A percentile compares a stretch with the other conserved stretches of the same genome.
These are phyloP conservation scores for Eimeria mitis DNA, from an alignment of 169 alveolate genomes.

Conservation along the genomic window DNA sequence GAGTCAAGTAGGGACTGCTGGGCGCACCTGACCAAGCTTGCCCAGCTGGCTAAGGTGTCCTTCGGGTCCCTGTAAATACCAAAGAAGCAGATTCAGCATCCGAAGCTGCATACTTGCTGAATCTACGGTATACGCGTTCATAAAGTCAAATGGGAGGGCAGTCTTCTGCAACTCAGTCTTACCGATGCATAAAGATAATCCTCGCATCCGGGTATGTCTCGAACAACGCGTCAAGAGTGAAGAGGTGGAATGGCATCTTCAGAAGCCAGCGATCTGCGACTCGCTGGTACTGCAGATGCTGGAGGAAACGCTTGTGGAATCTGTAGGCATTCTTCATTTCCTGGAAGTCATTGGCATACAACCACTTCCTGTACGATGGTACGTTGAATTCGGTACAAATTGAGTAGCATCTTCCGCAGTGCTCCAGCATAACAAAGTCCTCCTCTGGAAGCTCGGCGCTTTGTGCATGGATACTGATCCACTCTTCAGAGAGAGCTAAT, in stretches of 20 bases:
- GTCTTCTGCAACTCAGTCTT: neutral
- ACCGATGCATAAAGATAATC: conserved; percentile 83
- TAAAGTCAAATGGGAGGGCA: neutral
- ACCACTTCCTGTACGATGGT: conserved; percentile 80
- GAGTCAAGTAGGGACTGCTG: conserved; percentile 79
- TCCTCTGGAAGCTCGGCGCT: conserved; percentile 84
- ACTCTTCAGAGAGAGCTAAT: conserved; percentile 80
- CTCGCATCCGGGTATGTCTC: conserved; percentile 84
- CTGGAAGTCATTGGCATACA: conserved; percentile 75
- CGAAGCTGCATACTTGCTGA: neutral
- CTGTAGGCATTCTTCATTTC: conserved; percentile 80
- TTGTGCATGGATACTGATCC: conserved; percentile 85
- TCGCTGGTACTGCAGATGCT: conserved; percentile 85
- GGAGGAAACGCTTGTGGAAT: conserved; percentile 84
- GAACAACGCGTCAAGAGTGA: conserved; percentile 83
- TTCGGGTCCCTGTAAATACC: conserved; percentile 82
- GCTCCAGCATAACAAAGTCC: conserved; percentile 84
- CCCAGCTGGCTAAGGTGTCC: conserved; percentile 84
- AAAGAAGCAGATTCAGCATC: neutral
- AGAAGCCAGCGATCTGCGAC: conserved; percentile 82
- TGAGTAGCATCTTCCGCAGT: conserved; percentile 83
- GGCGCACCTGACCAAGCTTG: conserved; percentile 82
- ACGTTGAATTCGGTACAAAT: conserved; percentile 82
- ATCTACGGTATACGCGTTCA: neutral
- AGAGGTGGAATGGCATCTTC: conserved; percentile 85